phyloP scores from a whole-genome alignment of 129 eudicot species.

The Flaveria ramosissima region DNA sequence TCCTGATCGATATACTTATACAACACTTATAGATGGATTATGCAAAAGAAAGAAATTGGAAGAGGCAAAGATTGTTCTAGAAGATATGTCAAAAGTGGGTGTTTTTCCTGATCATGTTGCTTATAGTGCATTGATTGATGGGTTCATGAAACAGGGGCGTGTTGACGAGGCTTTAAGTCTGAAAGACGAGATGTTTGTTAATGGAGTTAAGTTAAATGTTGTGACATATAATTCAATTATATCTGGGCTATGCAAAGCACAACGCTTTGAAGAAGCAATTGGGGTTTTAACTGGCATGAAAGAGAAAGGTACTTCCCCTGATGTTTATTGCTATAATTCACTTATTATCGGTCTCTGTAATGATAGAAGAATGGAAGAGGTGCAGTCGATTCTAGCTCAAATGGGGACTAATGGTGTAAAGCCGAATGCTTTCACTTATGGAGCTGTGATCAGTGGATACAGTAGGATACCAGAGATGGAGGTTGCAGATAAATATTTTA shows the following conservation, averaged over 20 bases:
- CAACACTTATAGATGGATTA: constrained; percentile 65
- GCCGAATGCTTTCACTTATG: constrained; percentile 75
- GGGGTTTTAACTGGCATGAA: constrained; percentile 50
- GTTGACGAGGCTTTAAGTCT: constrained; percentile 60
- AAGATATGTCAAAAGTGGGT: constrained; percentile 63
- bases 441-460: constrained; percentile 65
- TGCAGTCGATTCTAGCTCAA: constrained; percentile 43
- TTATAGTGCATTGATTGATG: constrained; percentile 72
- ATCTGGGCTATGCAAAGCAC: constrained; percentile 65
- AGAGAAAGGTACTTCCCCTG: constrained; percentile 62
- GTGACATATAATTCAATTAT: constrained; percentile 60
- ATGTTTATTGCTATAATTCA: constrained; percentile 77
- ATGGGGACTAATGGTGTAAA: constrained; percentile 59
- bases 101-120: constrained; percentile 56
- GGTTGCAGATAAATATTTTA: constrained; percentile 56
- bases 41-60: constrained; percentile 57
- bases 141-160: constrained; percentile 81
- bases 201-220: constrained; percentile 55
- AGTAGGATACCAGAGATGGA: constrained; percentile 55
- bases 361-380: constrained; percentile 59
- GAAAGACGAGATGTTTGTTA: constrained; percentile 59
- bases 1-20: constrained; percentile 72
- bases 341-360: constrained; percentile 71
- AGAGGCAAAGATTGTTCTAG: constrained; percentile 67
- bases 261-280: constrained; percentile 59